These are phyloP conservation scores for Rubus idaeus DNA, from an alignment of 306 rosid genomes.

Conservation along the genomic window DNA sequence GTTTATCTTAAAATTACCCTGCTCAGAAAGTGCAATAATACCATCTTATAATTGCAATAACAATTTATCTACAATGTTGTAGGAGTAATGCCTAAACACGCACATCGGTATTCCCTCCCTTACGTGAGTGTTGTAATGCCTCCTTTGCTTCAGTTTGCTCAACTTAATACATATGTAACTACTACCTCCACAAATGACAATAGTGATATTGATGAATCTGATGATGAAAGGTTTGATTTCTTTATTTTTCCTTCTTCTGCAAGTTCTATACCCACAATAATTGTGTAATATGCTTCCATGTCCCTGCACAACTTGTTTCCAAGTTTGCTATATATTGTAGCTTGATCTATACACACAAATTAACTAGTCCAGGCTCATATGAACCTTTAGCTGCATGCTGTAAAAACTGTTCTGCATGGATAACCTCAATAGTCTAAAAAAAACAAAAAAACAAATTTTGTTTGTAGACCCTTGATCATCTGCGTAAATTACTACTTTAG, in stretches of 20 bases:
- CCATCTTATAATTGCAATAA: background rate
- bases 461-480: background rate
- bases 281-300: too few species aligned
- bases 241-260: conserved; percentile 10
- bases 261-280: too few species aligned
- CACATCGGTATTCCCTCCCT: too few species aligned
- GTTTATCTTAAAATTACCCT: conserved; percentile 5
- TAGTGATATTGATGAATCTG: conserved; percentile 84
- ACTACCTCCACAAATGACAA: conserved; percentile 93
- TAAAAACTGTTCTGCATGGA: too few species aligned
- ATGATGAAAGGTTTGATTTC: conserved; percentile 76
- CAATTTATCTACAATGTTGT: conserved; percentile 10
- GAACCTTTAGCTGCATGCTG: background rate
- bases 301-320: too few species aligned
- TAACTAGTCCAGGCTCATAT: background rate
- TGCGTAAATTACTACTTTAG: background rate
- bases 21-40: conserved; percentile 1
- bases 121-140: conserved; percentile 98
- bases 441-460: background rate
- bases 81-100: too few species aligned
- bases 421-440: background rate
- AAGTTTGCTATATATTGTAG: too few species aligned
- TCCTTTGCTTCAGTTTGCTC: conserved; percentile 90
- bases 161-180: conserved; percentile 95
- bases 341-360: background rate